phyloP scores from a whole-genome alignment of 768 basidiomycete genomes.

The Agaricus subrufescens region DNA sequence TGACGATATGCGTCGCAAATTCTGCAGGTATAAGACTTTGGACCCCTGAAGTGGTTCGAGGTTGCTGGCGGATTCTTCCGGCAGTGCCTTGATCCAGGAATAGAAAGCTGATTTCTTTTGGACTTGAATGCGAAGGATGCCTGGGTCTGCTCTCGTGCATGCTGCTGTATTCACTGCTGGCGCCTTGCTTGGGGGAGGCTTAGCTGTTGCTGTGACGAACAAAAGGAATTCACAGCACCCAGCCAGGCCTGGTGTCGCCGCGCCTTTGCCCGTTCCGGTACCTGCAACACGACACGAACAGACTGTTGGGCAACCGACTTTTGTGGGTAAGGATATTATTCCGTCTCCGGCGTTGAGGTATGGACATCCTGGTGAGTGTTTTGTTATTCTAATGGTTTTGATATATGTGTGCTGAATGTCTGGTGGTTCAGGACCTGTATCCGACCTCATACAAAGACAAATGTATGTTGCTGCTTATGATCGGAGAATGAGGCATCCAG shows the following conservation, averaged over 20 bases:
- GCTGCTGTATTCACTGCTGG: constrained; percentile 81
- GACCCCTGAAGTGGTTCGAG: not conserved
- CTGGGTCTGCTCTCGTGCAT: constrained; percentile 36
- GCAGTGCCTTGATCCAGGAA: not conserved
- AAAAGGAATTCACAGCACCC: constrained; percentile 15
- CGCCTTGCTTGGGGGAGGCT: constrained; percentile 74
- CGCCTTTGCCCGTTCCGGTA: constrained; percentile 14
- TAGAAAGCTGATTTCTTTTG: not conserved
- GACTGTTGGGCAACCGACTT: constrained; percentile 12
- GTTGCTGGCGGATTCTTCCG: too few species aligned
- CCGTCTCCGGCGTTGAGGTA: constrained; percentile 54
- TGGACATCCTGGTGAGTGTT: constrained; percentile 69
- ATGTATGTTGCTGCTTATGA: constrained; percentile 93
- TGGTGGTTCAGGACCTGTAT: constrained; percentile 64
- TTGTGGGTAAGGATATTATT: too few species aligned
- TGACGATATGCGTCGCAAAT: too few species aligned
- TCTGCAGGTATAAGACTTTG: too few species aligned
- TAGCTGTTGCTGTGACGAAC: constrained; percentile 46
- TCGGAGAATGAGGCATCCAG: constrained; percentile 81
- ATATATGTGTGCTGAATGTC: not conserved
- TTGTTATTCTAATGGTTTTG: not conserved
- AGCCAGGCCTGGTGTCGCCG: not conserved
- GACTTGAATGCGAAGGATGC: not conserved
- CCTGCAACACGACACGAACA: constrained; percentile 21
- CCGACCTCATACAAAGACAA: constrained; percentile 72